Evolutionary conservation across 2,329 filamentous ascomycete genomes (phyloP), one percentile per base, ranked within the genome.

Genomic region (Pochonia chlamydosporia): DNA sequence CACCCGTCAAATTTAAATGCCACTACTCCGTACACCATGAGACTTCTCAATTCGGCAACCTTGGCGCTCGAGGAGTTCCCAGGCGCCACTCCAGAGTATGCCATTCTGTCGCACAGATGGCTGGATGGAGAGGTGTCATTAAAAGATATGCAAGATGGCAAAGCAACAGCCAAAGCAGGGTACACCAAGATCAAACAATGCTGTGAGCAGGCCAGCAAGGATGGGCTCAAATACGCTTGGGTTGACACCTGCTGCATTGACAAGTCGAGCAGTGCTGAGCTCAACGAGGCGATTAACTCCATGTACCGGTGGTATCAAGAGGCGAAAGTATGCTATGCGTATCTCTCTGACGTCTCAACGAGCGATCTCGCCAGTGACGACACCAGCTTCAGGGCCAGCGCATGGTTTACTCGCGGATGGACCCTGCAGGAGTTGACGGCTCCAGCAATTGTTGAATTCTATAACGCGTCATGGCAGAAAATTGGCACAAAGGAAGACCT

Each of bases 31-130:
- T 20, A 8, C 21, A 42, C 20, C 14, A 42, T 42, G 40, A 24
- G 40, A 8, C 40, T 42, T n/a, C 23, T 28, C 23, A 26, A 42
- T 28, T n/a, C 23, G n/a, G 20, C 40, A n/a, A 42, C 40, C 2
- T 28, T 42, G 21, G 23, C 40, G 40, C 40, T 42, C 20, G 40
- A 42, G 40, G 23, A 24, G 13, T 28, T 42, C 23, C 14, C 26
- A 11, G 40, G 24, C 31, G 20, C 5, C 18, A 24, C 26, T 8
- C 43, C 43, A 5, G 3, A 13, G 16, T 58, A 57, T 13, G 55
- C 55, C 9, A 58, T 58, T 9, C 46, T 57, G 10, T 58, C 55
- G 1, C 55, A 58, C 47, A 55, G 51, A 2, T 58, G 55, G 55
- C 49, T 49, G 18, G 25, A 44, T 13, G 54, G 49, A 10, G 54